These are phyloP conservation scores for Galerina sulciceps DNA, from an alignment of 768 basidiomycete species.

Conservation along the genomic window DNA sequence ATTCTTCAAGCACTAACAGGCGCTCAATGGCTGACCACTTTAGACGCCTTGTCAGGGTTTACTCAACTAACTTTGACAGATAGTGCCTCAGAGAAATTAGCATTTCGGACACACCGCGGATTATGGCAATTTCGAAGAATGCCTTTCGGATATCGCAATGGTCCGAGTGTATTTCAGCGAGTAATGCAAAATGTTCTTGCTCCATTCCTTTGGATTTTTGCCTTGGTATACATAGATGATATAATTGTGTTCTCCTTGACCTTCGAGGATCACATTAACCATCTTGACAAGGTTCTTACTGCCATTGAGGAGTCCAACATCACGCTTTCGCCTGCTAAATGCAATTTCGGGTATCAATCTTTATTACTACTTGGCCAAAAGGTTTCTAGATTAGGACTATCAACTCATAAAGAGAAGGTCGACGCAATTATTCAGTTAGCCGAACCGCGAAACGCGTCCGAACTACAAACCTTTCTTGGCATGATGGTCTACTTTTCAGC, in stretches of 20 bases:
- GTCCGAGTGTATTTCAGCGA: constrained; percentile 43
- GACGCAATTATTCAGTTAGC: too few relatives aligned
- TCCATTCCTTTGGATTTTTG: constrained; percentile 41
- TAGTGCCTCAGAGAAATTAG: constrained; percentile 28
- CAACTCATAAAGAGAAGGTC: too few relatives aligned
- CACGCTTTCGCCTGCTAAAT: constrained; percentile 38
- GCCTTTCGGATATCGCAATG: constrained; percentile 42
- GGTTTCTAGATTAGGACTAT: too few relatives aligned
- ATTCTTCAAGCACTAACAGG: constrained; percentile 34
- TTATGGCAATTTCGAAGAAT: constrained; percentile 44
- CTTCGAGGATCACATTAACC: constrained; percentile 32
- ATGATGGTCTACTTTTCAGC: too few relatives aligned
- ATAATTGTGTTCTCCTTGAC: constrained; percentile 37
- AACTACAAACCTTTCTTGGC: too few relatives aligned
- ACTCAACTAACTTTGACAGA: constrained; percentile 32
- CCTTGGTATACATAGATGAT: constrained; percentile 46
- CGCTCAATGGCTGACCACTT: constrained; percentile 31
- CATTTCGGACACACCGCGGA: constrained; percentile 42
- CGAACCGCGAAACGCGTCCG: too few relatives aligned
- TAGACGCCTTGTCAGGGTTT: constrained; percentile 37
- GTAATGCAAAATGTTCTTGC: constrained; percentile 41
- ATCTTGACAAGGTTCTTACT: constrained; percentile 33
- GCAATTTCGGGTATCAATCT: constrained; percentile 35
- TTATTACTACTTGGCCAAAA: constrained; percentile 34
- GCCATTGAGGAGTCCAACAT: constrained; percentile 31